These are phyloP conservation scores for Sporisorium graminicola DNA, from an alignment of 1,284 basidiomycete genomes.

Conservation along the genomic window DNA sequence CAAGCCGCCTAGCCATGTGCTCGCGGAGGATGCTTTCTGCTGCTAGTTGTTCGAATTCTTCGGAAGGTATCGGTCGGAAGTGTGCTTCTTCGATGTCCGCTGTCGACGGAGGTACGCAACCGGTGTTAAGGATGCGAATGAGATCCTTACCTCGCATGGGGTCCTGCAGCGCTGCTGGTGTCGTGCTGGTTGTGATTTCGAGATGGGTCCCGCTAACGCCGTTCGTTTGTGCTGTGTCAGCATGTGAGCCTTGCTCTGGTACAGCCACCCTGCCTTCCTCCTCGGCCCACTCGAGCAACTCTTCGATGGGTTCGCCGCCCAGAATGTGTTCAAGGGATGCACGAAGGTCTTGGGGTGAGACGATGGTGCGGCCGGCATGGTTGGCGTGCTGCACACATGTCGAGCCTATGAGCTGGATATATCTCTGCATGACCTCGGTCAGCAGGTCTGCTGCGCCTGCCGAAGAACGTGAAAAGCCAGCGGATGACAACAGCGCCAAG, in stretches of 20 bases:
- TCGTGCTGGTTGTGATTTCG: constrained; percentile 7
- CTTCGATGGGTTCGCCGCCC: constrained; percentile 49
- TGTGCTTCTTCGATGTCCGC: constrained; percentile 26
- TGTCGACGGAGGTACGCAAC: constrained; percentile 25
- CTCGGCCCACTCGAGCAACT: constrained; percentile 57
- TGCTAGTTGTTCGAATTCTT: constrained; percentile 26
- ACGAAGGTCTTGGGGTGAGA: constrained; percentile 49
- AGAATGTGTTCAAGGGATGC: constrained; percentile 54
- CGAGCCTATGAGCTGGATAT: constrained; percentile 47
- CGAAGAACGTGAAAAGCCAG: constrained; percentile 55
- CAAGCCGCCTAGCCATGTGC: constrained; percentile 20
- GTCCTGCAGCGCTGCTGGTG: constrained; percentile 28
- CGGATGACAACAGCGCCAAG: constrained; percentile 40
- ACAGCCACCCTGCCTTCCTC: constrained; percentile 41
- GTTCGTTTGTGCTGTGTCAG: not conserved
- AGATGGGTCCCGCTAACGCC: constrained; percentile 22
- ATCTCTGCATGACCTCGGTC: constrained; percentile 58
- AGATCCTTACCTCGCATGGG: constrained; percentile 50
- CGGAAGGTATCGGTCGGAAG: constrained; percentile 17
- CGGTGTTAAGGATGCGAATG: constrained; percentile 27
- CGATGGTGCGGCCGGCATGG: constrained; percentile 41
- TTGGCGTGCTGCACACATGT: constrained; percentile 48
- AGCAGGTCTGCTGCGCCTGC: constrained; percentile 47
- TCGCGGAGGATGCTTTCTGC: constrained; percentile 35
- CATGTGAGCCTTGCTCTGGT: not conserved